Evolutionary conservation across 1,284 basidiomycete genomes (phyloP).

Genomic region (Ceratobasidium sp.): DNA sequence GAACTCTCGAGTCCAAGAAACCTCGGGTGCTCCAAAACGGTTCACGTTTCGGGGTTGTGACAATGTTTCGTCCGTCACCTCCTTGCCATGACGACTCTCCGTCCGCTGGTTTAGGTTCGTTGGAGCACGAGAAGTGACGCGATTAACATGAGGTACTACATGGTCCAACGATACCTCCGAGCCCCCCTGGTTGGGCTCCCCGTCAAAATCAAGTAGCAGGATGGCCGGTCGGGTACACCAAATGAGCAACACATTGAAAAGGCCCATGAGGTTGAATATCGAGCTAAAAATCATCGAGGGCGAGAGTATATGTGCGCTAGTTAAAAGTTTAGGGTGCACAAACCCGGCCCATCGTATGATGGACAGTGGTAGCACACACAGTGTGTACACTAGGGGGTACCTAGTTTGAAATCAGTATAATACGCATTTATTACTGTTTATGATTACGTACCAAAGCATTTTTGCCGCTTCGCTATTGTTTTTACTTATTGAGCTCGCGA

Average conservation of each 20-base stretch:
- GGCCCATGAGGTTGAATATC: conserved; percentile 24
- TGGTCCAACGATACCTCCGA: not conserved
- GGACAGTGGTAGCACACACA: conserved; percentile 16
- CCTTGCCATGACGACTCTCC: not conserved
- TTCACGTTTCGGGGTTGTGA: not conserved
- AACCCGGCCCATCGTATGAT: conserved; percentile 33
- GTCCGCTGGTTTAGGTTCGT: not conserved
- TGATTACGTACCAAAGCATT: conserved; percentile 11
- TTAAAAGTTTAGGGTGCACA: not conserved
- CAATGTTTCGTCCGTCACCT: not conserved
- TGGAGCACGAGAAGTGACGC: not conserved
- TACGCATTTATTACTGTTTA: not conserved
- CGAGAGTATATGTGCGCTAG: not conserved
- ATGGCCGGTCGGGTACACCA: conserved; percentile 10
- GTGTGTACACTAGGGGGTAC: conserved; percentile 23
- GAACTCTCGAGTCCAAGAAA: not conserved
- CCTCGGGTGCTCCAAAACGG: not conserved
- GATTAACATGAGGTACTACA: not conserved
- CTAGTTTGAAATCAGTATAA: not conserved
- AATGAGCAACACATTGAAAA: conserved; percentile 11
- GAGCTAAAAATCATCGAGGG: conserved; percentile 25
- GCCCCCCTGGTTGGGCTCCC: not conserved
- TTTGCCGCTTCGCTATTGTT: conserved; percentile 9
- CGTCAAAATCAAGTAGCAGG: conserved; percentile 9
- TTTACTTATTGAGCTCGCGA: not conserved